phyloP scores from a whole-genome alignment of 2,329 filamentous ascomycete genomes.

The Phyllosticta citribraziliensis region DNA sequence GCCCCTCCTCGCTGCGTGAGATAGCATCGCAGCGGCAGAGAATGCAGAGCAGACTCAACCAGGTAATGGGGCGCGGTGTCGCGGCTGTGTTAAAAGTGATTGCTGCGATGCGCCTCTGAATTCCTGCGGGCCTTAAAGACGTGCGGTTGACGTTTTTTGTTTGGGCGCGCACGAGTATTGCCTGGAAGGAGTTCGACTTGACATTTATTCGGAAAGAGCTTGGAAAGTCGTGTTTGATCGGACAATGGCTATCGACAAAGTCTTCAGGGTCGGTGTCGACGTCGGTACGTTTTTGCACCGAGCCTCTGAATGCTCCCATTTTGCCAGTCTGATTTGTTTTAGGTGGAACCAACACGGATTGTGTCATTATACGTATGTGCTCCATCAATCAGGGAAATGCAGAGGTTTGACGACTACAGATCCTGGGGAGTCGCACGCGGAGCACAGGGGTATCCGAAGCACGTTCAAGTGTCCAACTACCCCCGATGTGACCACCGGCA shows the following conservation, averaged over 20 bases:
- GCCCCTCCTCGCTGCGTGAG: background rate
- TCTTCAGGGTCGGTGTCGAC: background rate
- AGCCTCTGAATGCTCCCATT: background rate
- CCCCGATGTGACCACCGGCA: constrained; percentile 32
- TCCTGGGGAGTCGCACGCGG: background rate
- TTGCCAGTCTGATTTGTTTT: background rate
- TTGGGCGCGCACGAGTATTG: background rate
- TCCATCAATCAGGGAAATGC: background rate
- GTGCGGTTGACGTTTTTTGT: background rate
- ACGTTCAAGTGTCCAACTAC: constrained; percentile 28
- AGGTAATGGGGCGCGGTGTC: constrained; percentile 17
- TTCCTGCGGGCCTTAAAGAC: background rate
- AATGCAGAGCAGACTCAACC: background rate
- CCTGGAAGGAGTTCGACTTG: background rate
- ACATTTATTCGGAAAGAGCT: background rate
- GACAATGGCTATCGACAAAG: background rate
- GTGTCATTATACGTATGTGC: background rate
- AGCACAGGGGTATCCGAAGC: constrained; percentile 5
- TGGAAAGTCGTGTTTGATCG: background rate
- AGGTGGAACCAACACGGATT: background rate
- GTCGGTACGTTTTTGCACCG: background rate
- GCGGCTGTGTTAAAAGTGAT: constrained; percentile 16
- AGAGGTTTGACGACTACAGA: background rate
- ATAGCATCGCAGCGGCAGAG: background rate
- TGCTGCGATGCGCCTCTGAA: background rate